Conservation (phyloP, 2,329 filamentous ascomycete genomes). For the Metarhizium sp. region DNA sequence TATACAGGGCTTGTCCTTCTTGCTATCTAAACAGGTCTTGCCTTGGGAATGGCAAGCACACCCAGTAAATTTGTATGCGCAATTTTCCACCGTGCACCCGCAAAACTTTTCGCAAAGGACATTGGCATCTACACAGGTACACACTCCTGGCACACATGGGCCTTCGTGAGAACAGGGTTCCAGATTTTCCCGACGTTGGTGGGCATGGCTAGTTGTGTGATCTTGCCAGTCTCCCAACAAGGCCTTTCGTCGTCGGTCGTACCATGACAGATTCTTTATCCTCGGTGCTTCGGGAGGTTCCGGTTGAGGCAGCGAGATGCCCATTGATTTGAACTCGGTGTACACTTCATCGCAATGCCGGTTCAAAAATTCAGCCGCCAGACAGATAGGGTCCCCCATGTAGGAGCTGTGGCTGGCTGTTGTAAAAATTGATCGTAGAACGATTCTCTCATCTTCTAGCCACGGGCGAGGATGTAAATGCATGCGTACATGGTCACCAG, state of each 20-base stretch:
- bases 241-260: constrained; percentile 46
- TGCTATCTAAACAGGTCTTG: constrained; percentile 45
- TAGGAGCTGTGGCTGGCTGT: constrained; percentile 31
- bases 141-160: constrained; percentile 50
- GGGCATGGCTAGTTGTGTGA: constrained; percentile 43
- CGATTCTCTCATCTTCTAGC: constrained; percentile 37
- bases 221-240: constrained; percentile 46
- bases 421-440: constrained; percentile 38
- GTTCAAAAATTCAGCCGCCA: constrained; percentile 39
- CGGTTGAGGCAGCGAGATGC: constrained; percentile 15
- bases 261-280: constrained; percentile 41
- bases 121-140: constrained; percentile 50
- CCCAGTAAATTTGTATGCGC: constrained; percentile 55
- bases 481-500: constrained; percentile 11
- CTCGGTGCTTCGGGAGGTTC: constrained; percentile 21
- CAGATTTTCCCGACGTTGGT: constrained; percentile 46
- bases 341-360: constrained; percentile 45
- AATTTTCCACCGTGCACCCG: constrained; percentile 48
- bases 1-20: constrained; percentile 54
- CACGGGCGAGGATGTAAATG: constrained; percentile 24
- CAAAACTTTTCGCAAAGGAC: constrained; percentile 69
- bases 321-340: constrained; percentile 17
- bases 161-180: constrained; percentile 63
- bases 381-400: constrained; percentile 34
- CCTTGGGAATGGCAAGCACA: constrained; percentile 55